These are phyloP conservation scores for Pythium pyrilobum DNA, from an alignment of 352 stramenopile genomes.

Conservation along the genomic window DNA sequence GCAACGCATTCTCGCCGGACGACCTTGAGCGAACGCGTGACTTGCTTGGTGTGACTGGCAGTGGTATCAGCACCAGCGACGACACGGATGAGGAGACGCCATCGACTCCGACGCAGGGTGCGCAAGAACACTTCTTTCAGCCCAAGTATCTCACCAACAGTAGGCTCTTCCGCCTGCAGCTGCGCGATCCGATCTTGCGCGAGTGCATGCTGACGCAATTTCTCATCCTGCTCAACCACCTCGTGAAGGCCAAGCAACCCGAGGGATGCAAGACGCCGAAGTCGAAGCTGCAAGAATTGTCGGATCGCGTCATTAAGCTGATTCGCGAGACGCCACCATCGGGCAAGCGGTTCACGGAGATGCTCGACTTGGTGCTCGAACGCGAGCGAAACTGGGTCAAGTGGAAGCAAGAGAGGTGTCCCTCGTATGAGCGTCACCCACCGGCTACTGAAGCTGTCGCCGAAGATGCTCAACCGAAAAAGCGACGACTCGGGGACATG, in stretches of 20 bases:
- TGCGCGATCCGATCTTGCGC: conserved; percentile 86
- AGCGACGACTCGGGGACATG: conserved; percentile 36
- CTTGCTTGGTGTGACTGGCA: conserved; percentile 17
- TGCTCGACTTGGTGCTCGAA: conserved; percentile 80
- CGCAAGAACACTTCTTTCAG: conserved; percentile 85
- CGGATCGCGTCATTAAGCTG: conserved; percentile 68
- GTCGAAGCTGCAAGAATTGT: conserved; percentile 50
- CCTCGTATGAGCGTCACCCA: conserved; percentile 60
- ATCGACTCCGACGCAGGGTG: not conserved
- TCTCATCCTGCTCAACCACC: conserved; percentile 75
- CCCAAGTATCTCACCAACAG: conserved; percentile 92
- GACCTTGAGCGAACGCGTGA: conserved; percentile 69
- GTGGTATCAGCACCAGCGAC: not conserved
- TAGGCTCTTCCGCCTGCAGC: conserved; percentile 85
- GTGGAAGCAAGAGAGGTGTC: conserved; percentile 90
- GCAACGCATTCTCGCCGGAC: conserved; percentile 79
- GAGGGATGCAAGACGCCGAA: conserved; percentile 44
- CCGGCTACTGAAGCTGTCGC: conserved; percentile 12
- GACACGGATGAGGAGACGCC: conserved; percentile 10
- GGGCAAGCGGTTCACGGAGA: conserved; percentile 84
- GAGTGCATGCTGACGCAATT: conserved; percentile 89
- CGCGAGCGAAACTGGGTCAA: conserved; percentile 88
- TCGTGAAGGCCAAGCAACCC: conserved; percentile 55
- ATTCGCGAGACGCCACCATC: conserved; percentile 84
- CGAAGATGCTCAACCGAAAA: conserved; percentile 23